Base-by-base conservation (phyloP, 768 basidiomycete genomes). In the Dioszegia aurantiaca region DNA sequence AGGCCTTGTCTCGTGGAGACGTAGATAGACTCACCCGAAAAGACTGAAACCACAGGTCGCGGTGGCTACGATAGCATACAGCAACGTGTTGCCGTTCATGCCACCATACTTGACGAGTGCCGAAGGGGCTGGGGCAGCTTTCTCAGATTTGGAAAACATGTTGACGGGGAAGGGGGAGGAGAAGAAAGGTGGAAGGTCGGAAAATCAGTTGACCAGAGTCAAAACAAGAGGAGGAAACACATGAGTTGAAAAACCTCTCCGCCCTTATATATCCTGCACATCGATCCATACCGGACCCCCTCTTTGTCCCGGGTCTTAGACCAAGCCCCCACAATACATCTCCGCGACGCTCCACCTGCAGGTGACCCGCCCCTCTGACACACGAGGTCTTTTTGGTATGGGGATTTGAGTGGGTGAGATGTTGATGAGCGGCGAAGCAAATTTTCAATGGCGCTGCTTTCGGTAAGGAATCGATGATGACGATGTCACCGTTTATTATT, bases 11-110 rank as follows among this genome's bases (percentile, higher is more conserved):
- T 23, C 23, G 27, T 57, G 19, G 26, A 26, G 33, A 5, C n/a
- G 16, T 21, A 23, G 27, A 28, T 17, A 14, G 24, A 58, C 65
- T 61, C 52, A 70, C 63, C 69, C 74, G 63, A 76, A 73, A 36
- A 73, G 55, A 51, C 60, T 63, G 66, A 72, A 73, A 56, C 72
- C 72, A 48, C 51, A 56, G 16, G 72, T 73, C 12, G 72, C 72
- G 42, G 65, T 69, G 39, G 53, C 66, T 23, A 73, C 72, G 39
- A 73, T 64, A 41, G 65, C 55, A 44, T 68, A 67, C 21, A 73
- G 51, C 33, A 73, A 48, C 12, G 62, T 31, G 39, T 70, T 67
- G 23, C 72, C 72, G 56, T 67, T 70, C 28, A 70, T 52, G 21
- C 72, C 69, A 48, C 61, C 72, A 47, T 59, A 73, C 41, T 59